Percentiles rank a stretch among this genome's conserved stretches.
These are phyloP conservation scores for Zalaria sp. DNA, from an alignment of 2,329 filamentous ascomycete genomes.

Conservation along the genomic window DNA sequence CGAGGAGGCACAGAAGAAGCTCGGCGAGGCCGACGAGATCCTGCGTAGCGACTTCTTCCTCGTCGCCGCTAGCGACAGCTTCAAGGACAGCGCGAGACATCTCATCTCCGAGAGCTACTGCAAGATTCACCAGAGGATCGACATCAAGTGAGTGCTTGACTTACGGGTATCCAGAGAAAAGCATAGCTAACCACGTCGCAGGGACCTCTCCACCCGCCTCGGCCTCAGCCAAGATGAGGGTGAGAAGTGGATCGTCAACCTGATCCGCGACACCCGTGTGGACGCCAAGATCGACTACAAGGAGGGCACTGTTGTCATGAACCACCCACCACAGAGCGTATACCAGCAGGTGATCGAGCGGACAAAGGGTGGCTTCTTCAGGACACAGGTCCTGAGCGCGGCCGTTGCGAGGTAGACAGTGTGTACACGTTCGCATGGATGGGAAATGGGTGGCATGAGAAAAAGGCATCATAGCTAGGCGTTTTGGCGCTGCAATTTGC, in stretches of 20 bases:
- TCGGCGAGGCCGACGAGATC: constrained; percentile 78
- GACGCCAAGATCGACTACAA: constrained; percentile 99
- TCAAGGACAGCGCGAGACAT: constrained; percentile 88
- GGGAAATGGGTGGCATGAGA: background rate
- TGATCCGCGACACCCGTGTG: constrained; percentile 92
- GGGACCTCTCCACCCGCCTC: constrained; percentile 79
- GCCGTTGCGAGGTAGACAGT: constrained; percentile 31
- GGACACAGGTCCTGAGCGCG: constrained; percentile 78
- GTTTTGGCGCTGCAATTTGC: constrained; percentile 3
- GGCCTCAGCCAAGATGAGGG: constrained; percentile 88
- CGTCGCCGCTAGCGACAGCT: constrained; percentile 65
- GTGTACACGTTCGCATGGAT: background rate
- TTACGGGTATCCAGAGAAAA: background rate
- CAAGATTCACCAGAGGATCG: constrained; percentile 98
- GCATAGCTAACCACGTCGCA: constrained; percentile 15
- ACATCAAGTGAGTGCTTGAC: constrained; percentile 56
- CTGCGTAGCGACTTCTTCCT: constrained; percentile 94
- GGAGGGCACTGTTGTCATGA: constrained; percentile 97
- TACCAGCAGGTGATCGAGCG: constrained; percentile 99
- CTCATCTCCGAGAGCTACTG: constrained; percentile 98
- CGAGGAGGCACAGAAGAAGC: constrained; percentile 84
- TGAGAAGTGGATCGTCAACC: constrained; percentile 99
- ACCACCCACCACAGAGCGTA: constrained; percentile 94
- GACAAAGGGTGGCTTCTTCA: constrained; percentile 97
- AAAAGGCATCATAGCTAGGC: constrained; percentile 4